Evolutionary conservation across 345 rosid genomes (phyloP).

Genomic region (Populus davidiana): DNA sequence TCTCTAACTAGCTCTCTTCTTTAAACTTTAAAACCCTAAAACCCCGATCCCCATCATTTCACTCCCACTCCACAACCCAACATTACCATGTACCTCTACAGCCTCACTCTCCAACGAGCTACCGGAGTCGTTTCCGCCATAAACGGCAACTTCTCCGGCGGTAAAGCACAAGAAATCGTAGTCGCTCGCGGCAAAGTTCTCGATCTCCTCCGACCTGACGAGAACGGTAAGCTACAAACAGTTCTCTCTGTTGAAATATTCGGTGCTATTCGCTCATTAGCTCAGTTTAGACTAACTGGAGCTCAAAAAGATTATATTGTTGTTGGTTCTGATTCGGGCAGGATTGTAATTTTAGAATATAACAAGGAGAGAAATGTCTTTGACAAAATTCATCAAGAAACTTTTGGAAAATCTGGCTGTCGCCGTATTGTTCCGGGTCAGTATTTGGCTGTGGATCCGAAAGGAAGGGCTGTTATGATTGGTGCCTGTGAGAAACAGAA

Average conservation of each 20-base stretch:
- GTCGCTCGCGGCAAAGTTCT: conserved; percentile 95
- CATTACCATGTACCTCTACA: conserved; percentile 76
- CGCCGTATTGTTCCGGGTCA: conserved; percentile 95
- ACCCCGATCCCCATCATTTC: background rate
- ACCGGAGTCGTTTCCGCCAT: conserved; percentile 82
- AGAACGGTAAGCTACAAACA: conserved; percentile 82
- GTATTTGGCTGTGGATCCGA: conserved; percentile 86
- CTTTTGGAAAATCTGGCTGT: conserved; percentile 94
- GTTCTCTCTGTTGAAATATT: conserved; percentile 86
- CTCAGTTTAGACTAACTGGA: conserved; percentile 91
- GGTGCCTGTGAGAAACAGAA: conserved; percentile 98
- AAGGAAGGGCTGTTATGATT: conserved; percentile 92
- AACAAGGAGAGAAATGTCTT: conserved; percentile 82
- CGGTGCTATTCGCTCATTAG: conserved; percentile 83
- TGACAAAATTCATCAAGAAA: conserved; percentile 90
- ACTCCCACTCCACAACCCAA: conserved; percentile 9
- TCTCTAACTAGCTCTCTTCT: background rate
- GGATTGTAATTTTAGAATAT: conserved; percentile 86
- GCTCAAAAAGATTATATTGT: conserved; percentile 85
- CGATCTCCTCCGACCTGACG: conserved; percentile 92
- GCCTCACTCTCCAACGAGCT: conserved; percentile 86
- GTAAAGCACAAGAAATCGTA: conserved; percentile 79
- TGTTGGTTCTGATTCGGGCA: conserved; percentile 96
- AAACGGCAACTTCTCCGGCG: conserved; percentile 96
- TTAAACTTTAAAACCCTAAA: conserved; percentile 13